Evolutionary conservation across 164 flowering plant genomes (phyloP).

Genomic region (Protea cynaroides): DNA sequence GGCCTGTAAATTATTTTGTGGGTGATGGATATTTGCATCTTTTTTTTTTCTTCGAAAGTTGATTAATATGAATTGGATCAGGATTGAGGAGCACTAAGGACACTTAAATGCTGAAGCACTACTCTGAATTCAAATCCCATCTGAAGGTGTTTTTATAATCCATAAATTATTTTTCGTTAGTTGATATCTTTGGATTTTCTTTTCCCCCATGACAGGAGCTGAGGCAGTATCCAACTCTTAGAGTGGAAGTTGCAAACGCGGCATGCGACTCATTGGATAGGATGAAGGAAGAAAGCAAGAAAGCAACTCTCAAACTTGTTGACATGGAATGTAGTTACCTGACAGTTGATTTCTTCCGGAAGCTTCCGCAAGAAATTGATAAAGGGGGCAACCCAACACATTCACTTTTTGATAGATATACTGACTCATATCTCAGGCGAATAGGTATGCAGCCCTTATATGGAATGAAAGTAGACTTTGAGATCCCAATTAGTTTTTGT

Average conservation of each 20-base stretch:
- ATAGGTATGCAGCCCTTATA: constrained; percentile 43
- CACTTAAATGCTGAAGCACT: too few relatives aligned
- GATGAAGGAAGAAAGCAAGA: constrained; percentile 83
- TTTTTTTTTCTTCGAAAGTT: too few relatives aligned
- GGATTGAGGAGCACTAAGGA: too few relatives aligned
- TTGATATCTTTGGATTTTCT: not conserved
- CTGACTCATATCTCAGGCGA: constrained; percentile 76
- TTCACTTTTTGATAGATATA: constrained; percentile 90
- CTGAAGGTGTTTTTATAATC: too few relatives aligned
- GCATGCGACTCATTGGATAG: constrained; percentile 75
- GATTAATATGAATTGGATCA: too few relatives aligned
- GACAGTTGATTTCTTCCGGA: constrained; percentile 93
- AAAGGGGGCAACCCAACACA: constrained; percentile 95
- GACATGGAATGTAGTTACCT: constrained; percentile 90
- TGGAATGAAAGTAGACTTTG: too few relatives aligned
- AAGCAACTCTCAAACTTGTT: constrained; percentile 75
- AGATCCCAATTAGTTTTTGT: not conserved
- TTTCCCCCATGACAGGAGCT: constrained; percentile 51
- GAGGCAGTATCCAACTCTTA: constrained; percentile 57
- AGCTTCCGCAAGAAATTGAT: constrained; percentile 94
- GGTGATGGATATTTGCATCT: too few relatives aligned
- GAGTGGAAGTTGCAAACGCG: constrained; percentile 68
- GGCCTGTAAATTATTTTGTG: too few relatives aligned
- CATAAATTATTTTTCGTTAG: not conserved
- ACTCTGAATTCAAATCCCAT: too few relatives aligned